Percentiles rank a stretch among this genome's conserved stretches.
Evolutionary conservation across 805 yeast species (phyloP).

Genomic region (Wickerhamiella qilinensis): DNA sequence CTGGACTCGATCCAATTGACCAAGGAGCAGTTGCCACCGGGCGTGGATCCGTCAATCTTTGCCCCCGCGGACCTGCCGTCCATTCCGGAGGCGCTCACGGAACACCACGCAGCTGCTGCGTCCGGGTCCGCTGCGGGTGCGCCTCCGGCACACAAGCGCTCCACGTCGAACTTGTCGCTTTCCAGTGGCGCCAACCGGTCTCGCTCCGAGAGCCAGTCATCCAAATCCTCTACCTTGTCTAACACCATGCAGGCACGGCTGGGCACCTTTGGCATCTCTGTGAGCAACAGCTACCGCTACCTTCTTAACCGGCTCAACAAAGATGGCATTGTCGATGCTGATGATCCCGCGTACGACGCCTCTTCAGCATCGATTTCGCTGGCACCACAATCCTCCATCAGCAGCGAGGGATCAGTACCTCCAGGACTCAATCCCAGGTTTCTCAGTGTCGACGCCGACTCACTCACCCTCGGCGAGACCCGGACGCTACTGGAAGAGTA

Average conservation of each 20-base stretch:
- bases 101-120: slow-evolving; percentile 7
- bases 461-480: slow-evolving; percentile 23
- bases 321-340: background rate
- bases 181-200: slow-evolving; percentile 1
- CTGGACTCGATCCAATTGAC: slow-evolving; percentile 21
- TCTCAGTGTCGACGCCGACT: slow-evolving; percentile 17
- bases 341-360: background rate
- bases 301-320: slow-evolving; percentile 13
- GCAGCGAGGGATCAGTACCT: background rate
- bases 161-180: background rate
- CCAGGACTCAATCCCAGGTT: slow-evolving; percentile 11
- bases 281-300: slow-evolving; percentile 17
- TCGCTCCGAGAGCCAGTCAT: slow-evolving; percentile 18
- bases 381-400: background rate
- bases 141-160: background rate
- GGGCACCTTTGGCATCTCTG: slow-evolving; percentile 16
- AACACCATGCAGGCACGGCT: slow-evolving; percentile 19
- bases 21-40: slow-evolving; percentile 17
- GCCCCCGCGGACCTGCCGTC: slow-evolving; percentile 8
- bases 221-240: slow-evolving; percentile 16
- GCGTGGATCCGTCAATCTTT: slow-evolving; percentile 13
- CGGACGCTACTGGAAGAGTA: slow-evolving; percentile 23
- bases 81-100: background rate
- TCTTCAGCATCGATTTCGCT: background rate
- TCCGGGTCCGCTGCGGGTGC: slow-evolving; percentile 1